Conservation (phyloP, 2,329 filamentous ascomycete genomes). For the Penicillium brasilianum region DNA sequence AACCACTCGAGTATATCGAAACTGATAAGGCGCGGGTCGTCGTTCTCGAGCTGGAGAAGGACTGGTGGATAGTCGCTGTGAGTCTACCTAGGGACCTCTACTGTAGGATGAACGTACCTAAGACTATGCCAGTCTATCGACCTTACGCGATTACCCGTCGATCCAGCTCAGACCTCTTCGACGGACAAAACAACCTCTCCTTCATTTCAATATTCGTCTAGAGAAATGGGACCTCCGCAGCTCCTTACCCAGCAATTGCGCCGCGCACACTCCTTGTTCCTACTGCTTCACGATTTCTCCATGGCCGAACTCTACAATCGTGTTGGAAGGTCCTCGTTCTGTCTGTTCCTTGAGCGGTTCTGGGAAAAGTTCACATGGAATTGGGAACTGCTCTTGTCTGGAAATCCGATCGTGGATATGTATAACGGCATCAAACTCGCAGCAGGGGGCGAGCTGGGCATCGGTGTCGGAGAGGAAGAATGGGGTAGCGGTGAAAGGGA, state of each 20-base stretch:
- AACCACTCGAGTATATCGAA: slow-evolving; percentile 81
- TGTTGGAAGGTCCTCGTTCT: slow-evolving; percentile 70
- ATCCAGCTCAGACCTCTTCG: slow-evolving; percentile 50
- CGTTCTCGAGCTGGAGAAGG: slow-evolving; percentile 81
- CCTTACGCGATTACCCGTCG: slow-evolving; percentile 72
- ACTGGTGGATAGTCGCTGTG: slow-evolving; percentile 96
- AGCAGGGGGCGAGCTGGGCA: slow-evolving; percentile 85
- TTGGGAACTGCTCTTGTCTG: slow-evolving; percentile 91
- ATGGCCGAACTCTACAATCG: slow-evolving; percentile 72
- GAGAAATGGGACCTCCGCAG: slow-evolving; percentile 82
- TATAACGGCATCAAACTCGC: slow-evolving; percentile 87
- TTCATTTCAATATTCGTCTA: slow-evolving; percentile 78
- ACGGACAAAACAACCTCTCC: slow-evolving; percentile 46
- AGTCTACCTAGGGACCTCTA: slow-evolving; percentile 41
- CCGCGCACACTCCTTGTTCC: slow-evolving; percentile 81
- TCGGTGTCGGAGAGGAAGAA: slow-evolving; percentile 95
- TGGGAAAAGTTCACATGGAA: slow-evolving; percentile 71
- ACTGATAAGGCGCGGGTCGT: slow-evolving; percentile 87
- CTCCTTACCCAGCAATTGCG: slow-evolving; percentile 80
- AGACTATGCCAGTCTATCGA: slow-evolving; percentile 69
- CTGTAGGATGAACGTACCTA: background rate
- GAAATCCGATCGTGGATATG: slow-evolving; percentile 80
- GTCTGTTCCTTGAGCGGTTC: slow-evolving; percentile 73
- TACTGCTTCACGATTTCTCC: slow-evolving; percentile 82
- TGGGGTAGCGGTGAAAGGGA: slow-evolving; percentile 92